Base-by-base conservation (phyloP, 352 stramenopile genomes). In the Pythium apleroticum region DNA sequence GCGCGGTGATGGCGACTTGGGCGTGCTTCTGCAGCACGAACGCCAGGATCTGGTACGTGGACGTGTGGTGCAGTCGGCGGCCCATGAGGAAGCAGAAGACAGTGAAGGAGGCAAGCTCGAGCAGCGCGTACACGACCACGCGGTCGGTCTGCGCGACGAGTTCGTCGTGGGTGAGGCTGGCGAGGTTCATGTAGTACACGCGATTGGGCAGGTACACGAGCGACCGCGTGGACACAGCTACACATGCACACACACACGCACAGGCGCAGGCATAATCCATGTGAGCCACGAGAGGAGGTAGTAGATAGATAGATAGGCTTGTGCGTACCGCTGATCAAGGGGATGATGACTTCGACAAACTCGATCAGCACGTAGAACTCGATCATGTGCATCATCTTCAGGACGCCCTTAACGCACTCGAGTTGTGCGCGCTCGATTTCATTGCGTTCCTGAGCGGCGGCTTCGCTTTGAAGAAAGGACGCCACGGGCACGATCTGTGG, bases 11-110 rank as follows among this genome's bases (percentile, higher is more conserved):
- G 8, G 75, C 30, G 9, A 66, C n/a, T 41, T 49, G 35, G 10
- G 15, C 27, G 28, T 81, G 71, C 0, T 69, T 75, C n/a, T 69
- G 54, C 25, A 81, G 35, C 3, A 78, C 74, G 24, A 81, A 81
- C 11, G 61, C 61, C 1, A 81, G 53, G 17, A 71, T 65, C 7
- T 28, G 27, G 31, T 59, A 19, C 20, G 33, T 56, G 3, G 59
- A 65, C 1, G 37, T 41, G 8, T 33, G 14, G 17, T 43, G 20
- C 22, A 65, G 11, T 12, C 17, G n/a, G 4, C 48, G 59, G 25
- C 45, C 49, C 8, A 65, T 17, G 20, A 28, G 1, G 27, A 4
- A 3, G 39, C 46, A 57, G 28, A 65, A 57, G 0, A 57, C 22
- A 7, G 43, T 19, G n/a, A 57, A 39, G 10, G 30, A 58, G 1